Evolutionary conservation across 2,329 filamentous ascomycete genomes (phyloP).

Genomic region (Coniochaeta sp.): DNA sequence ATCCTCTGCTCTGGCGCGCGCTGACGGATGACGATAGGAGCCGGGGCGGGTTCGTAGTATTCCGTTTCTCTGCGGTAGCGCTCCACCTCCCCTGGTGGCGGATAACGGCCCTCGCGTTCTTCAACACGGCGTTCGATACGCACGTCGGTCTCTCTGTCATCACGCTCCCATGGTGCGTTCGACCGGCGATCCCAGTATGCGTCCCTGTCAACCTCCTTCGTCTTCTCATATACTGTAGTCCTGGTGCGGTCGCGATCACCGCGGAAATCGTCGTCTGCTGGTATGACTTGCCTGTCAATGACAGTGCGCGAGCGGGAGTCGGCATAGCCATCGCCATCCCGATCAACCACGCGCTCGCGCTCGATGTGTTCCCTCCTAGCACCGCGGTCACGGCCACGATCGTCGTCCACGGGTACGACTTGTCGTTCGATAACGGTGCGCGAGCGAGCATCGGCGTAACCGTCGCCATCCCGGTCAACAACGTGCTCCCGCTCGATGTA

Average conservation of each 20-base stretch:
- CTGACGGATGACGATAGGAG: slow-evolving; percentile 51
- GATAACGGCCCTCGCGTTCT: slow-evolving; percentile 34
- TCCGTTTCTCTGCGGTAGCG: slow-evolving; percentile 56
- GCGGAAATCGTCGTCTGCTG: slow-evolving; percentile 26
- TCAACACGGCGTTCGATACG: slow-evolving; percentile 47
- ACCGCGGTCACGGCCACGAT: too few species aligned
- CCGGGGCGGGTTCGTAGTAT: slow-evolving; percentile 46
- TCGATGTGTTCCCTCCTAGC: slow-evolving; percentile 2
- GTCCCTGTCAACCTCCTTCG: slow-evolving; percentile 32
- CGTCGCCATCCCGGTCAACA: too few species aligned
- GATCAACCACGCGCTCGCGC: slow-evolving; percentile 9
- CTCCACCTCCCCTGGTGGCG: slow-evolving; percentile 39
- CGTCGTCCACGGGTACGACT: too few species aligned
- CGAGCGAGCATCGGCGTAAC: too few species aligned
- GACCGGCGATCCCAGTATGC: slow-evolving; percentile 25
- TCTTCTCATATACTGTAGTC: slow-evolving; percentile 35
- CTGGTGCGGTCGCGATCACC: slow-evolving; percentile 23
- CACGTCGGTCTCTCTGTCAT: slow-evolving; percentile 31
- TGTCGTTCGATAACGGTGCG: too few species aligned
- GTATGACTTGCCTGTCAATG: slow-evolving; percentile 24
- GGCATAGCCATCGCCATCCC: slow-evolving; percentile 8
- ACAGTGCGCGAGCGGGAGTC: slow-evolving; percentile 15
- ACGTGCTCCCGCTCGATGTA: too few species aligned
- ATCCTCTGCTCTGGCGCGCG: slow-evolving; percentile 51
- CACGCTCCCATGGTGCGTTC: slow-evolving; percentile 22